Evolutionary conservation across 306 rosid genomes (phyloP), one percentile per base, ranked within the genome.

Genomic region (Fragaria nilgerrensis): DNA sequence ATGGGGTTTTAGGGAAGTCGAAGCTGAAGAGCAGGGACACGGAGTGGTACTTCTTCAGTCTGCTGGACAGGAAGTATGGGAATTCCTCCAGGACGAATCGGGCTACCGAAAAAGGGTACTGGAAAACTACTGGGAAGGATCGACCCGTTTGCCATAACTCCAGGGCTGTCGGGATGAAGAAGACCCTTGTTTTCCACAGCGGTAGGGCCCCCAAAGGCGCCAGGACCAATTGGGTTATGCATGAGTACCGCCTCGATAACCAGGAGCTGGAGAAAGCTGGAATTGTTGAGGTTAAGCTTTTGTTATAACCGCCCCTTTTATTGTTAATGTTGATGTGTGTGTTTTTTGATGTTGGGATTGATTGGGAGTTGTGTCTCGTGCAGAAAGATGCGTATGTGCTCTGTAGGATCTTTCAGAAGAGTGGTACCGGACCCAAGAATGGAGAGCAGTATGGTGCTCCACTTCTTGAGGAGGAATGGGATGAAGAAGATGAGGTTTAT

Each of bases 371-470:
- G 1, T 75, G 48, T 79, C 82, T 80, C 77, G 77, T 64, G 85
- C 89, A 85, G 86, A 82, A 95, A 93, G 97, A 92, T 71, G 86
- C 96, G 9, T 89, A 74, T 87, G 98, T 95, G 79, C 83, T 92
- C 9, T 95, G 97, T 74, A 95, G 97, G 87, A 85, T 95, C 68
- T 95, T 95, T 32, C 91, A 95, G 91, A 95, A 95, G 91, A 95
- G 98, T 76, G 98, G 98, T 41, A 37, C 93, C 0, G 98, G 98
- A 15, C 97, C 98, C 0, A 92, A 92, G 88, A 95, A 92, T 45
- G 98, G 98, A 37, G 98, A 89, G 85, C 88, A 88, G 81, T 95
- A 95, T 62, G 97, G 98, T n/a, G 98, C 98, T 2, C 97, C 97
- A 1, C 87, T 92, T 73, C 7, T 84, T 9, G 98, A 95, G 90